Evolutionary conservation across 192 early-diverging fungal genomes (phyloP), one percentile per base, ranked within the genome.

Genomic region (Borealophlyctis nickersoniae): DNA sequence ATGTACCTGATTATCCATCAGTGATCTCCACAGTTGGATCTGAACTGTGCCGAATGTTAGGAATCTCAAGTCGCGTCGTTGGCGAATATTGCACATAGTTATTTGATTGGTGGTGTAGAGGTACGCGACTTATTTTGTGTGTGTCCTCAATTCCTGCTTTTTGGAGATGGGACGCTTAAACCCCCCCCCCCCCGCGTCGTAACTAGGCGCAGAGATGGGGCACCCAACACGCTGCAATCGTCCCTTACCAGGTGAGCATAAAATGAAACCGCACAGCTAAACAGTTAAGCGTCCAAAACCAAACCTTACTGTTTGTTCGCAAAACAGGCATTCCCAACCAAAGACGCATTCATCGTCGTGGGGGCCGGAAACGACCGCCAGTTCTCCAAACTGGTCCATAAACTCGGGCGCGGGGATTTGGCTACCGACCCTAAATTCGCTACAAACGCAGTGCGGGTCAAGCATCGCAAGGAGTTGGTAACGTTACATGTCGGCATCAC

Each of bases 291-390:
- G n/a, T n/a, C n/a, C n/a, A n/a, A n/a, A n/a, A n/a, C n/a, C n/a
- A n/a, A n/a, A n/a, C n/a, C n/a, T n/a, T n/a, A n/a, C n/a, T n/a
- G n/a, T n/a, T n/a, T n/a, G n/a, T n/a, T n/a, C n/a, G n/a, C n/a
- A n/a, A n/a, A n/a, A 13, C 19, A 74, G 70, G 60, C 75, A 16
- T 87, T 96, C 62, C 81, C 79, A 0, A 94, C 90, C 7, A 76
- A 58, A 14, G 89, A 95, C 71, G 88, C 87, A 3, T 77, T 79
- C 69, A 81, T 98, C 34, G 89, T 95, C 72, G 81, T 98, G 56
- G 95, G 95, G 2, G 89, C 91, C 0, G 95, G 93, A 1, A 97
- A 94, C 74, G 89, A 97, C 73, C 64, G 67, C 0, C 95, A 97
- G 61, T 97, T 92, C 69, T 63, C 52, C 33, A 86, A 79, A 27